phyloP scores from a whole-genome alignment of 2,329 filamentous ascomycete genomes.

The Colletotrichum higginsianum region DNA sequence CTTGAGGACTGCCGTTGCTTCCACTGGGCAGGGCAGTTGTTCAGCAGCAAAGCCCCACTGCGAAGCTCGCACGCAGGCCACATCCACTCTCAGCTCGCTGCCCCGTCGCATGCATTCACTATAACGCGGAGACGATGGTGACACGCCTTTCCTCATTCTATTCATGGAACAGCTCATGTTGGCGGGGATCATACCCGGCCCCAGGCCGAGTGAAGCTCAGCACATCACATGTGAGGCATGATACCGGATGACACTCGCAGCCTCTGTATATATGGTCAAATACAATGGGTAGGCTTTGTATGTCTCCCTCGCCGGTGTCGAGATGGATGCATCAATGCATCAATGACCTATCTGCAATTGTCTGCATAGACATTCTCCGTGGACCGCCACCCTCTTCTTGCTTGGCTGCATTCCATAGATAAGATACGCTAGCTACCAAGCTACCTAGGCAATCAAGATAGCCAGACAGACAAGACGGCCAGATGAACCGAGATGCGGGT shows the following conservation, averaged over 20 bases:
- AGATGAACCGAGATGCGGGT: constrained; percentile 17
- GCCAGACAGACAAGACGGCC: not conserved
- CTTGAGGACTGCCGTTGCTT: not conserved
- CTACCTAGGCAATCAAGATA: not conserved
- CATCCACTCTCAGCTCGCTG: not conserved
- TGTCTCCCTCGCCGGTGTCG: too few relatives aligned
- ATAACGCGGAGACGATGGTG: constrained; percentile 23
- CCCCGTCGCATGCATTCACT: constrained; percentile 9
- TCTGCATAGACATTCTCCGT: constrained; percentile 14
- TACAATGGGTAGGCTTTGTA: not conserved
- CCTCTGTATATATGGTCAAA: too few relatives aligned
- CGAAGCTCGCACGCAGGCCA: not conserved
- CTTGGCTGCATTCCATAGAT: not conserved
- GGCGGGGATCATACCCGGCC: not conserved
- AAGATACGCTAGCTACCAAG: not conserved
- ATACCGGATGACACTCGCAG: not conserved
- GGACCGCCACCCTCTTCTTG: not conserved
- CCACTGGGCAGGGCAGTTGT: not conserved
- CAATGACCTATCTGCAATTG: not conserved
- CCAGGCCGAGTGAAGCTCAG: not conserved
- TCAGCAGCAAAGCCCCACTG: not conserved
- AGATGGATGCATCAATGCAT: not conserved
- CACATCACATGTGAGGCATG: constrained; percentile 6
- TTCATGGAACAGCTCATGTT: constrained; percentile 22
- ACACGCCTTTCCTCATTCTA: constrained; percentile 25